phyloP scores from a whole-genome alignment of 2,329 filamentous ascomycete genomes.

The Fusarium citri region DNA sequence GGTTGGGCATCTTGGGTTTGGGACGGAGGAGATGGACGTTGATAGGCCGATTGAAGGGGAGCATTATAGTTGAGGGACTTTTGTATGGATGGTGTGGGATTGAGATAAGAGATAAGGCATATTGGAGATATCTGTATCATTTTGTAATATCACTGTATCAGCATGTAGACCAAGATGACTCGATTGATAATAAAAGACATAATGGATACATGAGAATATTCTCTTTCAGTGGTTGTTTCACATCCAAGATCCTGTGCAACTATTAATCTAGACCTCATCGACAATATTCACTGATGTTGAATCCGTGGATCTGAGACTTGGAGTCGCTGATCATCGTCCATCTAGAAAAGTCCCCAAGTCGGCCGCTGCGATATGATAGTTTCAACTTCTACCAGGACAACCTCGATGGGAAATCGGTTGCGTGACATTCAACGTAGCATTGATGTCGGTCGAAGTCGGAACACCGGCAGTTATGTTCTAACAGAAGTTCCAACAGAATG shows the following conservation, averaged over 20 bases:
- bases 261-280: accelerated
- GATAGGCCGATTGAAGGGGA: slow-evolving; percentile 29
- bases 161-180: not conserved
- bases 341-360: not conserved
- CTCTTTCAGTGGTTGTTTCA: not conserved
- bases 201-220: not conserved
- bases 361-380: not conserved
- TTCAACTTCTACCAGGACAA: accelerated
- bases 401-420: not conserved
- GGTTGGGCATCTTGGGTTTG: slow-evolving; percentile 34
- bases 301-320: not conserved
- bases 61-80: slow-evolving; percentile 16
- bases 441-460: not conserved
- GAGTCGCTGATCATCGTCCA: not conserved
- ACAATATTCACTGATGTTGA: not conserved
- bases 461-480: slow-evolving; percentile 1
- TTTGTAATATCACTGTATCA: not conserved
- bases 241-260: not conserved
- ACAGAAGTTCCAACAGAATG: slow-evolving; percentile 16
- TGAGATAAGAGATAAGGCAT: not conserved
- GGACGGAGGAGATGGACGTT: slow-evolving; percentile 22
- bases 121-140: not conserved
- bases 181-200: not conserved
- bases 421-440: not conserved
- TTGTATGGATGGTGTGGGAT: not conserved